Evolutionary conservation across 176 grass and related monocot genomes (phyloP), one percentile per base, ranked within the genome.

Genomic region (Phyllostachys edulis): DNA sequence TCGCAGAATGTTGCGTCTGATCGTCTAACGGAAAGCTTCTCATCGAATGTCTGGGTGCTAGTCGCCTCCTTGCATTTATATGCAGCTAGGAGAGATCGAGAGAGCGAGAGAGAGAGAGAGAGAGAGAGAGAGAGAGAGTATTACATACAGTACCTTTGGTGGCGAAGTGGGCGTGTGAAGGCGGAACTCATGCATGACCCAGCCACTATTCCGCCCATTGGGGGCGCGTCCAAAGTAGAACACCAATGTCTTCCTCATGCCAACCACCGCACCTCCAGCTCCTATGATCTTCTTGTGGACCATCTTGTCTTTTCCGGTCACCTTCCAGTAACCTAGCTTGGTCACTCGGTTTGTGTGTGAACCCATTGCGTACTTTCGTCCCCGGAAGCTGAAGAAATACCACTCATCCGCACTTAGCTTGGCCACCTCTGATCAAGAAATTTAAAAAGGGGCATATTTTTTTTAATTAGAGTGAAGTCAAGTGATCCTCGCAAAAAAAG

Each of bases 131-230:
- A n/a, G n/a, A n/a, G n/a, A n/a, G 12, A 15, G 12, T 16, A 50
- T 4, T 16, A 47, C 3, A 2, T n/a, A 15, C 14, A 0, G 49
- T 51, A 54, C 50, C 50, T 18, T 7, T 7, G 81, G 74, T 50
- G 75, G 59, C 27, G 71, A 16, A 2, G 17, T 10, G 0, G 74
- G 44, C 9, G 55, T 47, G 45, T 56, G 38, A 0, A 86, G 76
- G 75, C 88, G 70, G 84, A 86, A 90, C 73, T 90, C 88, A 32
- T 90, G 84, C 88, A 90, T 90, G 34, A 90, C 78, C 88, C 88
- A 90, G 40, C 40, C 37, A 17, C 63, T 83, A 78, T 82, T 90
- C 3, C 47, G 39, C 17, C 77, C 84, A 15, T 74, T 77, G 6
- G 88, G 88, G 2, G 84, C 88, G 29, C 88, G 79, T 20, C 88